phyloP scores from a whole-genome alignment of 2,329 filamentous ascomycete genomes.

The Myriosclerotinia curreyana region DNA sequence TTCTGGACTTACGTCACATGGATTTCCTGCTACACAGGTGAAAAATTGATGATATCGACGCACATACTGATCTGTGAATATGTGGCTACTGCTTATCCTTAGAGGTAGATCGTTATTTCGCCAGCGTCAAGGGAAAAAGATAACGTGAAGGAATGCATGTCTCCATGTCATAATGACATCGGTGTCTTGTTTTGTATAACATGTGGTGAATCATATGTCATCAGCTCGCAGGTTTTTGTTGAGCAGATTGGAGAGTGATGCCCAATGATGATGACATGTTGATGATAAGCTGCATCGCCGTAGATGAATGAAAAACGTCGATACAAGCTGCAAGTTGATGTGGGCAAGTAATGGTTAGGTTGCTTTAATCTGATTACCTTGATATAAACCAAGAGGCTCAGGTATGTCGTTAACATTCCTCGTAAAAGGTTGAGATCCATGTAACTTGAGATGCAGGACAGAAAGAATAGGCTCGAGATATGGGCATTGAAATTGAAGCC shows the following conservation, averaged over 20 bases:
- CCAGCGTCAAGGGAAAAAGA: neutral
- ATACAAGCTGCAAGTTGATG: constrained; percentile 2
- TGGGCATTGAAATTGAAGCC: neutral
- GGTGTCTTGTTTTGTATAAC: constrained; percentile 1
- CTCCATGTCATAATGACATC: neutral
- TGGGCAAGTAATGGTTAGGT: neutral
- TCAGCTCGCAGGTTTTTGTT: constrained; percentile 1
- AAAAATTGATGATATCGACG: neutral
- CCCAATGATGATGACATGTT: neutral
- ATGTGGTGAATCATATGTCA: constrained; percentile 1
- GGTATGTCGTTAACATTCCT: neutral
- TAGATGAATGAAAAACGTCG: neutral
- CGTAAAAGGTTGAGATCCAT: neutral
- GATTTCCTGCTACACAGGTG: constrained; percentile 3
- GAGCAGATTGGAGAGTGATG: neutral
- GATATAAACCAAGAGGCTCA: neutral
- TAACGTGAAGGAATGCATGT: neutral
- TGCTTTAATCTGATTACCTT: neutral
- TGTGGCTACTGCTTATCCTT: neutral
- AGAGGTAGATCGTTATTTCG: constrained; percentile 1
- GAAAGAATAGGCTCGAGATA: neutral
- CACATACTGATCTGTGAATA: constrained; percentile 13
- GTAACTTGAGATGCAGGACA: neutral
- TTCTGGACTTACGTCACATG: constrained; percentile 11
- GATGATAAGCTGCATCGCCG: neutral